Percentiles rank a stretch among this genome's conserved stretches.
Conservation (phyloP, 192 early-diverging fungal genomes). For the Rhizophlyctis rosea region DNA sequence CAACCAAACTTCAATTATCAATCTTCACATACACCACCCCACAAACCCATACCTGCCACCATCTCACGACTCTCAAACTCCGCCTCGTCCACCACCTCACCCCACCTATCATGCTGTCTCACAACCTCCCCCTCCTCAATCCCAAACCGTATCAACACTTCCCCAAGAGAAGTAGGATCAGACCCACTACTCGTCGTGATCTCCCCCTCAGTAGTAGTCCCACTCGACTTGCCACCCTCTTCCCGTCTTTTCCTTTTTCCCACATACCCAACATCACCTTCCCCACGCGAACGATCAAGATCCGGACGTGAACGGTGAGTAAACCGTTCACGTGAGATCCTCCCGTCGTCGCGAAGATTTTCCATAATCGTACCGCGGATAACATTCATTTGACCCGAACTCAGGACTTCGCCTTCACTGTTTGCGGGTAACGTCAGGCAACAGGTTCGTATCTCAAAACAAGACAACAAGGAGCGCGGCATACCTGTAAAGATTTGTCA, state of each 20-base stretch:
- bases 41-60: too few relatives aligned
- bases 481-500: slow-evolving; percentile 30
- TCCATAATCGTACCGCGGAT: not conserved
- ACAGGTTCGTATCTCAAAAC: not conserved
- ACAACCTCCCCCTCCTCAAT: not conserved
- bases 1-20: too few relatives aligned
- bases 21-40: too few relatives aligned
- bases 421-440: not conserved
- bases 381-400: not conserved
- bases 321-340: not conserved
- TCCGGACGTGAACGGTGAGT: not conserved
- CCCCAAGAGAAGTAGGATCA: not conserved
- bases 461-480: not conserved
- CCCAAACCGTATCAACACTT: not conserved
- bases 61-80: too few relatives aligned
- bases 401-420: slow-evolving; percentile 4
- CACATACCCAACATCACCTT: too few relatives aligned
- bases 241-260: not conserved
- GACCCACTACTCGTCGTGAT: not conserved
- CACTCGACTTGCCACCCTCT: not conserved
- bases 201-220: not conserved
- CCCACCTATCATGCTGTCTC: not conserved
- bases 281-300: too few relatives aligned
- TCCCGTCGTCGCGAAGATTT: not conserved
- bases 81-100: too few relatives aligned